These are phyloP conservation scores for Ogataea paradorogensis DNA, from an alignment of 805 yeast genomes.

Conservation along the genomic window DNA sequence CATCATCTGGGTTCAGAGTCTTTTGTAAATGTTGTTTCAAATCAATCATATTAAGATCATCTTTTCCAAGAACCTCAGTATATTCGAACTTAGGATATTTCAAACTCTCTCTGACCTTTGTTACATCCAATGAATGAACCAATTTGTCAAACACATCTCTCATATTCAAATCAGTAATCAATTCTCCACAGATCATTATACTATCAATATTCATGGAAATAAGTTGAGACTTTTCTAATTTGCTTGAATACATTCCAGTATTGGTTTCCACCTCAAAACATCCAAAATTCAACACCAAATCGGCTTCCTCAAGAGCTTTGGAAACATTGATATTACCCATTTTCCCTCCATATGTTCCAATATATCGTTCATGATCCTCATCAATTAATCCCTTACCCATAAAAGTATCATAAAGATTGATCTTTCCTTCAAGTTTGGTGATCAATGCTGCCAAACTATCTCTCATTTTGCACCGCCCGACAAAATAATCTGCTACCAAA, in stretches of 20 bases:
- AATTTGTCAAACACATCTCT: conserved; percentile 35
- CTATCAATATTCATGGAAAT: conserved; percentile 43
- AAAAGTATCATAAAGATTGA: conserved; percentile 40
- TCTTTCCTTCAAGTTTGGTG: conserved; percentile 30
- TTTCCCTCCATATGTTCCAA: conserved; percentile 43
- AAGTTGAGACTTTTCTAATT: conserved; percentile 25
- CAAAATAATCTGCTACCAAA: conserved; percentile 41
- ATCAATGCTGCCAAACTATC: conserved; percentile 31
- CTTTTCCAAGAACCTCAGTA: not conserved
- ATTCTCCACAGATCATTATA: conserved; percentile 35
- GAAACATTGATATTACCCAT: conserved; percentile 32
- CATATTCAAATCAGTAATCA: conserved; percentile 32
- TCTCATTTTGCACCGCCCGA: conserved; percentile 37
- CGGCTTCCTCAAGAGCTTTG: conserved; percentile 48
- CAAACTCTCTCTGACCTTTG: conserved; percentile 12
- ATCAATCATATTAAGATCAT: conserved; percentile 31
- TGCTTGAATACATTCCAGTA: conserved; percentile 54
- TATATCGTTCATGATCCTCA: conserved; percentile 39
- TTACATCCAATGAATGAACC: conserved; percentile 35
- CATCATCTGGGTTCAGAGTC: conserved; percentile 37
- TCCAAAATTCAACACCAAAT: conserved; percentile 71
- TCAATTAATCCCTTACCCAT: conserved; percentile 40
- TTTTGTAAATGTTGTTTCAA: conserved; percentile 36
- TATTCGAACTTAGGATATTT: not conserved
- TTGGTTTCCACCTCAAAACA: conserved; percentile 61